These are phyloP conservation scores for Tetradesmus obliquus DNA, from an alignment of 139 green algal genomes.

Conservation along the genomic window DNA sequence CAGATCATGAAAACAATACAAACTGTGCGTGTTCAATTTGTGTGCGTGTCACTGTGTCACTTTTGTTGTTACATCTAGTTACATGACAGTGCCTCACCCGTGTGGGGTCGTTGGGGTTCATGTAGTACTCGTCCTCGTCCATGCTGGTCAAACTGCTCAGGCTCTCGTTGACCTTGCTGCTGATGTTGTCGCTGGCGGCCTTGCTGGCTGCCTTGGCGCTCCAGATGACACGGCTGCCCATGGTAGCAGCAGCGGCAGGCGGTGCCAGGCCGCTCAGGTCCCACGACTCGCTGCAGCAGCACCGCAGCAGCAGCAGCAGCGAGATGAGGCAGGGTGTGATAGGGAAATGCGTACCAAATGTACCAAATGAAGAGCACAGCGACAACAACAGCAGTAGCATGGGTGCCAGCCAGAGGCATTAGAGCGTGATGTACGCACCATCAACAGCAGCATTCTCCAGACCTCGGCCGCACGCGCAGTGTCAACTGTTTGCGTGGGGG, in stretches of 20 bases:
- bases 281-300: conserved; percentile 64
- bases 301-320: background rate
- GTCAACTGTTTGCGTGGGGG: too few relatives aligned
- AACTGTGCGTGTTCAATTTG: too few relatives aligned
- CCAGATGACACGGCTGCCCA: conserved; percentile 51
- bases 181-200: conserved; percentile 35
- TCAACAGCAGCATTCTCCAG: background rate
- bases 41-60: too few relatives aligned
- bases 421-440: background rate
- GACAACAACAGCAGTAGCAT: background rate
- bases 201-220: conserved; percentile 48
- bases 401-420: background rate
- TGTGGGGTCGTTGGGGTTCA: conserved; percentile 47
- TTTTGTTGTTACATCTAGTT: background rate
- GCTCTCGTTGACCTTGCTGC: conserved; percentile 11
- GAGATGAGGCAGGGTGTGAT: background rate
- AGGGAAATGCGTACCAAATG: too few relatives aligned
- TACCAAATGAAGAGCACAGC: too few relatives aligned
- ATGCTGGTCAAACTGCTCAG: conserved; percentile 25
- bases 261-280: conserved; percentile 55
- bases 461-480: too few relatives aligned
- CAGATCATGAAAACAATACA: too few relatives aligned
- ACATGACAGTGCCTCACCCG: conserved; percentile 1
- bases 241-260: conserved; percentile 51
- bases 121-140: conserved; percentile 47